Evolutionary conservation across 768 basidiomycete species (phyloP).

Genomic region (Leccinellum luteum): DNA sequence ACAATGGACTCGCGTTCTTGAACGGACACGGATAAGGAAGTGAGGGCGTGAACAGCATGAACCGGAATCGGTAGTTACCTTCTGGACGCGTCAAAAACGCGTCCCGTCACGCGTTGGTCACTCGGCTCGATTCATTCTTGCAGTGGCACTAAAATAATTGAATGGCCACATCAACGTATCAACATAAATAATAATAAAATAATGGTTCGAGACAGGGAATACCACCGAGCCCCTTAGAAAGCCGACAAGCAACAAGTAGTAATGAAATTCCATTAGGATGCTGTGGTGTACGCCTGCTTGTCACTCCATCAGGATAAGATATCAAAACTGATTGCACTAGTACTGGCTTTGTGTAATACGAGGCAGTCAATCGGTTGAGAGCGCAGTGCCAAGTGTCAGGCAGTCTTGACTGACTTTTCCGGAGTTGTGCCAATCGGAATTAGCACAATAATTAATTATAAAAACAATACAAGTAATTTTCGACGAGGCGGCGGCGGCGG

Average conservation of each 20-base stretch:
- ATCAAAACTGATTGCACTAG: slow-evolving; percentile 5
- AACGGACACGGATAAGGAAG: slow-evolving; percentile 20
- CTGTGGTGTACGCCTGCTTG: not conserved
- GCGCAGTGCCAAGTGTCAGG: not conserved
- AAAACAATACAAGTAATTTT: not conserved
- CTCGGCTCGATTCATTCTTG: slow-evolving; percentile 16
- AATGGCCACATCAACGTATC: too few relatives aligned
- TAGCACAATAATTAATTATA: not conserved
- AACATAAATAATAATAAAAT: slow-evolving; percentile 1
- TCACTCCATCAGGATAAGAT: slow-evolving; percentile 6
- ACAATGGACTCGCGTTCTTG: slow-evolving; percentile 21
- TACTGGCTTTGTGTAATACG: not conserved
- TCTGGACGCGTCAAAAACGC: slow-evolving; percentile 24
- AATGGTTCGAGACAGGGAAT: slow-evolving; percentile 14
- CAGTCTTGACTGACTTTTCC: not conserved
- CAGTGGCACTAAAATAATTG: slow-evolving; percentile 4
- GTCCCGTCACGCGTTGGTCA: slow-evolving; percentile 26
- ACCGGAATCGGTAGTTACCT: slow-evolving; percentile 11
- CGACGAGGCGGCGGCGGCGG: not conserved
- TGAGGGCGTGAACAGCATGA: slow-evolving; percentile 1
- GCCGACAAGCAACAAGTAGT: not conserved
- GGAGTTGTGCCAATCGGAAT: not conserved
- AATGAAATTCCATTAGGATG: slow-evolving; percentile 15
- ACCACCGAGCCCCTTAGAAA: slow-evolving; percentile 10
- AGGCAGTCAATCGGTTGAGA: not conserved